Conservation (phyloP, 148 eudicot genomes). For the Dianthus caryophyllus region DNA sequence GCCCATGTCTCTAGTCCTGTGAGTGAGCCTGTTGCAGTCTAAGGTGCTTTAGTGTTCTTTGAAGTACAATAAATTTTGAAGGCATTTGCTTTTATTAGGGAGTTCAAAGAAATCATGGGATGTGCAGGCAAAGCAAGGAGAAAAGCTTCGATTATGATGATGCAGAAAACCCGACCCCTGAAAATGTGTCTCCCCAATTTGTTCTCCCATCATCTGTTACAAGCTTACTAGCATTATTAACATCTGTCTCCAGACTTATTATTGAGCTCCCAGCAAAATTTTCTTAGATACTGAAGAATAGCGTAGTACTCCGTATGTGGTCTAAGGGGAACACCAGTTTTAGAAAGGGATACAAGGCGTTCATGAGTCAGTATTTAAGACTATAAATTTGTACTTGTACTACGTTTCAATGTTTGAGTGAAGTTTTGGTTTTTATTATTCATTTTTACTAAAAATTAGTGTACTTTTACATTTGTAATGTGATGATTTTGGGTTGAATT, state of each 20-base stretch:
- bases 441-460: too few species aligned
- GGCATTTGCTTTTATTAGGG: constrained; percentile 29
- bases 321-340: background rate
- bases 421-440: too few species aligned
- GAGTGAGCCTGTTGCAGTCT: constrained; percentile 68
- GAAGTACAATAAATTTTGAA: constrained; percentile 14
- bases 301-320: background rate
- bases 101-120: constrained; percentile 9
- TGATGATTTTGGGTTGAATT: too few species aligned
- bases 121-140: constrained; percentile 6
- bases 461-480: too few species aligned
- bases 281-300: constrained; percentile 2
- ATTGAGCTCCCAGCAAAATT: background rate
- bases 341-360: background rate
- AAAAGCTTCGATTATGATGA: background rate
- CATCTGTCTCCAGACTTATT: constrained; percentile 17
- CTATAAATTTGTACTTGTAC: background rate
- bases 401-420: background rate
- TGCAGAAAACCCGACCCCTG: background rate
- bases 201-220: constrained; percentile 11
- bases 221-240: constrained; percentile 5
- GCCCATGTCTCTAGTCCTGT: constrained; percentile 47
- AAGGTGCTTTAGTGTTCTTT: constrained; percentile 28
- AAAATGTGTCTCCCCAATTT: background rate
- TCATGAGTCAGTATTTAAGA: background rate